Base-by-base conservation (phyloP, 257 asterid genomes). In the Solanum peruvianum region DNA sequence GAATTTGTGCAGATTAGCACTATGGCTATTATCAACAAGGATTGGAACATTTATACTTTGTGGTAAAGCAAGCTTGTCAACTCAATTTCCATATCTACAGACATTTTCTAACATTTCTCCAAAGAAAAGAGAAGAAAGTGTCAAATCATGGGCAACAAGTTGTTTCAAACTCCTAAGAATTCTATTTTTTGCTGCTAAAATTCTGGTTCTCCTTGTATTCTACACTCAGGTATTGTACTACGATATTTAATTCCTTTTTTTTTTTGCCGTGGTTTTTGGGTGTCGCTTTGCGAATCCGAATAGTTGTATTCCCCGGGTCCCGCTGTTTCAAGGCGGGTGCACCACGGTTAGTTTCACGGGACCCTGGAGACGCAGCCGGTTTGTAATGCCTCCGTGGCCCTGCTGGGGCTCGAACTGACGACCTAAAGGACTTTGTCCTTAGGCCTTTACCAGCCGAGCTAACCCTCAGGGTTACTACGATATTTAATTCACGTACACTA, bases 21-120 rank as follows among this genome's bases (percentile, higher is more conserved):
- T 95, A 80, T 90, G 91, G 91, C 7, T 91, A 76, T 90, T 95
- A 9, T 93, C 98, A 29, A 93, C 98, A 62, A 69, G 94, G 88
- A 82, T 93, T 2, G 98, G 98, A n/a, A 95, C 98, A 1, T 89
- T 94, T 20, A 58, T 92, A 3, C 67, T 94, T 10, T 91, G 98
- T 86, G 98, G 98, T 35, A 82, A 85, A n/a, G 87, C 88, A 67
- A 91, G 97, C 41, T 71, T 95, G 87, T 91, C 96, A 3, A 13
- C 45, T 29, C 56, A 89, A 0, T 95, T 92, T 37, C 98, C 98
- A 21, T 94, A 90, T 52, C 81, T 94, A 44, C 92, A 77, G 86
- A 94, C 84, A 37, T 95, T 95, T 31, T 93, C 98, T 1, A 62
- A 49, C 35, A 13, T 95, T 31, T 72, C 94, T 3, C 87, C 18